phyloP scores from a whole-genome alignment of 208 protist species.

The Crithidia thermophila region DNA sequence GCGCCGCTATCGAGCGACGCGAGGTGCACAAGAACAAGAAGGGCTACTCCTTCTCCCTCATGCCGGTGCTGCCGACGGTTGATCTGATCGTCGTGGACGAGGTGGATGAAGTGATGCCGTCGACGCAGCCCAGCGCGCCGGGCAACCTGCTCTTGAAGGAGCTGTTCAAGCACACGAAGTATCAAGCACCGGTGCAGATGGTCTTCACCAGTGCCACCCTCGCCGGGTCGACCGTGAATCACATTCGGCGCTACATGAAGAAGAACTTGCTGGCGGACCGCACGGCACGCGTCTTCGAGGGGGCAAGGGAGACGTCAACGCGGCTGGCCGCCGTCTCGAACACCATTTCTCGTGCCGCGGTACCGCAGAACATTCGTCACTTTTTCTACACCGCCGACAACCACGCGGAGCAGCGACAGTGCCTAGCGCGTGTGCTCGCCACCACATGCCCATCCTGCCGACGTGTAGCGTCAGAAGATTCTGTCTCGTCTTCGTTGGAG shows the following conservation, averaged over 20 bases:
- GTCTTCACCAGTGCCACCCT: conserved; percentile 90
- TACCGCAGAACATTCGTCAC: conserved; percentile 74
- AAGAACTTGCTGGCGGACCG: conserved; percentile 79
- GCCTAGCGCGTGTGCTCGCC: conserved; percentile 45
- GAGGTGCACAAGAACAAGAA: conserved; percentile 44
- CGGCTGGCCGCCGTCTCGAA: conserved; percentile 26
- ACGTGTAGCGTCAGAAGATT: not conserved
- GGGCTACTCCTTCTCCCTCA: conserved; percentile 68
- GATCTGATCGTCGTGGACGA: conserved; percentile 89
- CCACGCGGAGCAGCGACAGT: conserved; percentile 69
- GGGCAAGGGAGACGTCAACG: conserved; percentile 16
- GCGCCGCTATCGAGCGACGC: conserved; percentile 43
- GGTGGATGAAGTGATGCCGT: conserved; percentile 85
- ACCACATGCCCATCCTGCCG: conserved; percentile 27
- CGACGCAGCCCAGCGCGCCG: conserved; percentile 54
- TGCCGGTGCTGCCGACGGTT: conserved; percentile 71
- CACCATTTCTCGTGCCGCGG: conserved; percentile 54
- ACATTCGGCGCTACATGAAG: conserved; percentile 89
- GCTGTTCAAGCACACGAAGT: conserved; percentile 83
- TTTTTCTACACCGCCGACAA: conserved; percentile 87
- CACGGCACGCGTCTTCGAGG: conserved; percentile 78
- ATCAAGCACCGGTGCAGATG: conserved; percentile 86
- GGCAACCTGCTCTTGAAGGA: conserved; percentile 87
- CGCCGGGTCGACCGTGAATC: conserved; percentile 82
- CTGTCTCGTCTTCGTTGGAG: not conserved